Conservation (phyloP, 2,329 filamentous ascomycete species). For the Biscogniauxia marginata region DNA sequence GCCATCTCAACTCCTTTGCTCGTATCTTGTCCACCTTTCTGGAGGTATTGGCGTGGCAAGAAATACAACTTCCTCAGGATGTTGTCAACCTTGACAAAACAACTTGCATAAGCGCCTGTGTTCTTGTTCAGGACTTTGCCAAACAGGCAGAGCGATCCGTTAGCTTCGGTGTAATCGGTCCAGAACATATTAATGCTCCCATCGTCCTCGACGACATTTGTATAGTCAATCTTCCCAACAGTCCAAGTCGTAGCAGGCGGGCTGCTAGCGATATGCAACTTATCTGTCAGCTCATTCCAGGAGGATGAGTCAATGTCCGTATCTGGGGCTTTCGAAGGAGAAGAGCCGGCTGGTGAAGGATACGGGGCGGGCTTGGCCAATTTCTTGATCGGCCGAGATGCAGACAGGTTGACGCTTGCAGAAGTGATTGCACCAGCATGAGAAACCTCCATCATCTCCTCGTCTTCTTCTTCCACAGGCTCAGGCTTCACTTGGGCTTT, state of each 20-base stretch:
- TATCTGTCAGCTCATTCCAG: constrained; percentile 85
- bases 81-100: constrained; percentile 95
- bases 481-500: constrained; percentile 56
- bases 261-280: constrained; percentile 80
- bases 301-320: constrained; percentile 72
- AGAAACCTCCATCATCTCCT: constrained; percentile 84
- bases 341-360: constrained; percentile 73
- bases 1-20: constrained; percentile 79
- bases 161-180: constrained; percentile 92
- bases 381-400: constrained; percentile 75
- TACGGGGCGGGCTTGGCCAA: constrained; percentile 65
- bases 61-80: constrained; percentile 92
- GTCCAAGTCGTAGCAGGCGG: constrained; percentile 61
- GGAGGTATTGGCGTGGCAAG: constrained; percentile 68
- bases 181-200: constrained; percentile 94
- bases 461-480: constrained; percentile 63
- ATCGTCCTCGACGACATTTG: constrained; percentile 89
- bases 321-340: constrained; percentile 62
- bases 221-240: constrained; percentile 78
- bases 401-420: constrained; percentile 79
- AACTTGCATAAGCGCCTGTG: constrained; percentile 76
- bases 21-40: constrained; percentile 62
- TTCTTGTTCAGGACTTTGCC: constrained; percentile 94
- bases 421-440: constrained; percentile 68
- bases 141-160: constrained; percentile 88